phyloP scores from a whole-genome alignment of 768 basidiomycete species.

The Suillus tomentosus region DNA sequence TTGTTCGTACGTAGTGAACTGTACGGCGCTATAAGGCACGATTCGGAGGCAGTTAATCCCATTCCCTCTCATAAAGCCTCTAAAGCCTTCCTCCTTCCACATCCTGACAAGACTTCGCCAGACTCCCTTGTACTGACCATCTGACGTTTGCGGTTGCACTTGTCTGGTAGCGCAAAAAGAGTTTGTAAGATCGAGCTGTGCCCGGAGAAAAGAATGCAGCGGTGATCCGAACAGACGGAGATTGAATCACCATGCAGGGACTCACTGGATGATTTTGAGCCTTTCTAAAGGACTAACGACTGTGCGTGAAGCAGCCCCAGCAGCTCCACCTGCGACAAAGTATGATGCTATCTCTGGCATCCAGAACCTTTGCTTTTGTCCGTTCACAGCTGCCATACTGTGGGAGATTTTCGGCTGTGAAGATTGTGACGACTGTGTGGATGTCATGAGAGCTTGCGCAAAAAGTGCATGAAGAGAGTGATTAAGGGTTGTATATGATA shows the following conservation, averaged over 20 bases:
- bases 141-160: constrained; percentile 73
- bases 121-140: constrained; percentile 79
- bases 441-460: constrained; percentile 10
- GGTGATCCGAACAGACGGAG: constrained; percentile 5
- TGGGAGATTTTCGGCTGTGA: constrained; percentile 14
- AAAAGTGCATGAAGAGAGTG: constrained; percentile 13
- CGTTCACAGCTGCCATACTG: constrained; percentile 27
- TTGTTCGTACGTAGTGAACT: constrained; percentile 88
- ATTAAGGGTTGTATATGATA: constrained; percentile 13
- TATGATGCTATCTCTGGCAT: constrained; percentile 41
- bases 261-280: constrained; percentile 95
- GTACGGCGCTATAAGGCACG: constrained; percentile 89
- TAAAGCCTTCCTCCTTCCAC: constrained; percentile 92
- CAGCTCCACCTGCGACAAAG: constrained; percentile 56
- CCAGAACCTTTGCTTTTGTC: constrained; percentile 32
- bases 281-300: constrained; percentile 92
- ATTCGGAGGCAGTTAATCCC: constrained; percentile 91
- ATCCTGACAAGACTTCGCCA: constrained; percentile 80
- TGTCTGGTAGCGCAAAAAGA: constrained; percentile 53
- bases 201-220: background rate
- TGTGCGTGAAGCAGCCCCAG: constrained; percentile 76
- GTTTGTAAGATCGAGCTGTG: constrained; percentile 9
- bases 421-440: constrained; percentile 13
- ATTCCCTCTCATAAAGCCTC: constrained; percentile 93
- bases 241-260: constrained; percentile 17